phyloP scores from a whole-genome alignment of 78 protist species.

The Guillardia theta region DNA sequence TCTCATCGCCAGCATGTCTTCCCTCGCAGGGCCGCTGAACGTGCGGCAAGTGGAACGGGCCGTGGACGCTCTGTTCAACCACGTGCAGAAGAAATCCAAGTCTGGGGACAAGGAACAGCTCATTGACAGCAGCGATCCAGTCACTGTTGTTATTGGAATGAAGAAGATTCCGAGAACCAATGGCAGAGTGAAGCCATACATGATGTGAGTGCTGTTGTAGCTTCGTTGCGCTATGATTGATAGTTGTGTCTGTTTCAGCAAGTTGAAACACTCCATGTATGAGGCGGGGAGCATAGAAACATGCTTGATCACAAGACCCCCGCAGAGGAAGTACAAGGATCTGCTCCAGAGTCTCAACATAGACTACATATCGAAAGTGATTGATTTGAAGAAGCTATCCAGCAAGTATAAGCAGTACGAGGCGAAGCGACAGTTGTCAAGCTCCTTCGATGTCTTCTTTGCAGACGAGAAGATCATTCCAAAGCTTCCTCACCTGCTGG shows the following conservation, averaged over 20 bases:
- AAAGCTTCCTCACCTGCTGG: slow-evolving; percentile 43
- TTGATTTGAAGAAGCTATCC: slow-evolving; percentile 36
- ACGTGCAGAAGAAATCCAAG: neutral
- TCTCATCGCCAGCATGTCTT: too few species aligned
- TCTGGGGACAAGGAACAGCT: neutral
- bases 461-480: slow-evolving; percentile 58
- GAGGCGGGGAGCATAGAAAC: neutral
- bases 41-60: neutral
- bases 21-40: neutral
- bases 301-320: slow-evolving; percentile 42
- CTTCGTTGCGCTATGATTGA: neutral
- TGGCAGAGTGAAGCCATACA: neutral
- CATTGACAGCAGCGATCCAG: neutral
- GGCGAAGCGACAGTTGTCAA: slow-evolving; percentile 52
- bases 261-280: neutral
- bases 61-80: neutral
- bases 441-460: slow-evolving; percentile 59
- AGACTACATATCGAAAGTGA: neutral
- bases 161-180: neutral
- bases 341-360: neutral
- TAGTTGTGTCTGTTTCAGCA: neutral
- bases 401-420: slow-evolving; percentile 44
- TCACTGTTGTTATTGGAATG: neutral
- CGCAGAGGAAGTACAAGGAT: slow-evolving; percentile 30
- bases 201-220: neutral